These are phyloP conservation scores for Exophiala calicioides DNA, from an alignment of 2,329 filamentous ascomycete genomes.

Conservation along the genomic window DNA sequence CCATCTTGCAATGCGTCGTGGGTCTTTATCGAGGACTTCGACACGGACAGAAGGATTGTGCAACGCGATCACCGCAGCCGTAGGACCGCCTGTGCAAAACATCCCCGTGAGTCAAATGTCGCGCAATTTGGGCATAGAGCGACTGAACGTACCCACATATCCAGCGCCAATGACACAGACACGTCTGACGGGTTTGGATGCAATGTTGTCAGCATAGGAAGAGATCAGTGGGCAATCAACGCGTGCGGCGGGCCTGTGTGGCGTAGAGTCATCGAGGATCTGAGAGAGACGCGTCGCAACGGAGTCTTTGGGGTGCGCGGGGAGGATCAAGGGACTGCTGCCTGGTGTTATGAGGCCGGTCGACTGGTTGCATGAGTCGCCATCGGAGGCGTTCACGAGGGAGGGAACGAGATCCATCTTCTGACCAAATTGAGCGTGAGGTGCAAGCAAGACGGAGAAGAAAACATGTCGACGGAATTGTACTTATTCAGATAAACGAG, in stretches of 20 bases:
- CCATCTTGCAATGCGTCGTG: constrained; percentile 68
- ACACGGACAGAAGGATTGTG: constrained; percentile 71
- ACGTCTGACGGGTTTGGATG: constrained; percentile 20
- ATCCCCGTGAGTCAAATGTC: constrained; percentile 1
- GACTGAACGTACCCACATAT: constrained; percentile 65
- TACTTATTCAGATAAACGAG: too few species aligned
- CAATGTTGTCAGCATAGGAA: constrained; percentile 8
- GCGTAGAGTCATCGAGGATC: constrained; percentile 14
- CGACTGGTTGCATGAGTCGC: constrained; percentile 18
- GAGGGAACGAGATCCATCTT: constrained; percentile 21
- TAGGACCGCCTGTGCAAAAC: constrained; percentile 63
- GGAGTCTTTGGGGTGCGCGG: constrained; percentile 17
- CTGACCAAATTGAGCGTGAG: background rate
- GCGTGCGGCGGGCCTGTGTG: constrained; percentile 1
- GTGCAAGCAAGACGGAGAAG: background rate
- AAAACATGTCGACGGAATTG: too few species aligned
- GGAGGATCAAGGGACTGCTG: constrained; percentile 20
- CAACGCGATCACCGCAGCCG: constrained; percentile 71
- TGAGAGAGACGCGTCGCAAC: constrained; percentile 14
- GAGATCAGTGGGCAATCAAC: constrained; percentile 11
- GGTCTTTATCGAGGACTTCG: constrained; percentile 73
- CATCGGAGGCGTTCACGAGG: constrained; percentile 20
- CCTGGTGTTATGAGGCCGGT: constrained; percentile 17
- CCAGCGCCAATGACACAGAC: constrained; percentile 76
- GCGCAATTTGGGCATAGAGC: background rate